Conservation (phyloP, 139 green algal species). For the Yamagishiella unicocca region DNA sequence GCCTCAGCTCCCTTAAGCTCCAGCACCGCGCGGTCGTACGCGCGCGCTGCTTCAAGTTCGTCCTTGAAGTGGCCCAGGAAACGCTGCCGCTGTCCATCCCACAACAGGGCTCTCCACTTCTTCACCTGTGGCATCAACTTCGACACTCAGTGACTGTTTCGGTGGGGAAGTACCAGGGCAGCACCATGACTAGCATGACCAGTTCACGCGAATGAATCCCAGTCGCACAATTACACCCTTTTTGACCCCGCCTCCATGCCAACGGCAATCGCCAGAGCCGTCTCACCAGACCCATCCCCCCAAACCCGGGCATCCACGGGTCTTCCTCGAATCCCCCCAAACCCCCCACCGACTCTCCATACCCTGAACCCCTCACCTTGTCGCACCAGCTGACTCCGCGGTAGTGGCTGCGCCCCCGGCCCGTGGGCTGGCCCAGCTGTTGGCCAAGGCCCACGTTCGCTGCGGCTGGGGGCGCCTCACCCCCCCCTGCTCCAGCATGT, state of each 20-base stretch:
- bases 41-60: constrained; percentile 49
- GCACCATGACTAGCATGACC: too few relatives aligned
- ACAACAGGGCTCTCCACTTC: constrained; percentile 55
- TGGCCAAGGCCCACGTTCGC: neutral
- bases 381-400: constrained; percentile 58
- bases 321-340: too few relatives aligned
- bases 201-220: too few relatives aligned
- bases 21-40: constrained; percentile 47
- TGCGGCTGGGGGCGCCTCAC: neutral
- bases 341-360: too few relatives aligned
- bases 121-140: constrained; percentile 12
- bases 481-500: neutral
- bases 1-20: constrained; percentile 56
- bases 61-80: constrained; percentile 40
- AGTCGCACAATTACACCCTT: too few relatives aligned
- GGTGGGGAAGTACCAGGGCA: too few relatives aligned
- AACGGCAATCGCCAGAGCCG: too few relatives aligned
- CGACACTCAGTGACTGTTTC: too few relatives aligned
- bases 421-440: neutral
- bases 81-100: constrained; percentile 22
- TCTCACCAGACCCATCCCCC: too few relatives aligned
- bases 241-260: too few relatives aligned
- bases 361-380: constrained; percentile 43
- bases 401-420: constrained; percentile 6
- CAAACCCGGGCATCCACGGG: too few relatives aligned